phyloP scores from a whole-genome alignment of 2,329 filamentous ascomycete species.

The Cercospora sesami region DNA sequence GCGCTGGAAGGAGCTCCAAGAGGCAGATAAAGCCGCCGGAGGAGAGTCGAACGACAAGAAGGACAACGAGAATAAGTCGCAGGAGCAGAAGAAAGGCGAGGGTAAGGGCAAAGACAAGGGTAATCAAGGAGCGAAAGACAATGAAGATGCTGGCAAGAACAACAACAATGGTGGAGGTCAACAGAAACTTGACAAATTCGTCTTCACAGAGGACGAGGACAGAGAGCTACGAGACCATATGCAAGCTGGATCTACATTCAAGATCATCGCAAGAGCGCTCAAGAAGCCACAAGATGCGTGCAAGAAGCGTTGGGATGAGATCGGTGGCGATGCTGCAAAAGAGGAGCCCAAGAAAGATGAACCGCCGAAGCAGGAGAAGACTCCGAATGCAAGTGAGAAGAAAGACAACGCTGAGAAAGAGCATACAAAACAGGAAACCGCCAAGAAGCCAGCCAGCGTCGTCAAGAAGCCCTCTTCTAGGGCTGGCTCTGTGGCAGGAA shows the following conservation, averaged over 20 bases:
- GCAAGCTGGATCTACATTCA: slow-evolving; percentile 1
- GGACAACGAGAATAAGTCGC: neutral
- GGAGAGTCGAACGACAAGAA: slow-evolving; percentile 9
- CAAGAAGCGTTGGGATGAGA: slow-evolving; percentile 16
- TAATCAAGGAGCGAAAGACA: neutral
- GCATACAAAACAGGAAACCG: slow-evolving; percentile 18
- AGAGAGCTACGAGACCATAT: slow-evolving; percentile 24
- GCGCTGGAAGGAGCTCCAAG: slow-evolving; percentile 20
- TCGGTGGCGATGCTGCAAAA: slow-evolving; percentile 13
- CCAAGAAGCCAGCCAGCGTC: slow-evolving; percentile 13
- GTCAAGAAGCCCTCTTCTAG: slow-evolving; percentile 18
- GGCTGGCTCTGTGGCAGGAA: slow-evolving; percentile 18
- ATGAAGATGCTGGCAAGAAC: slow-evolving; percentile 7
- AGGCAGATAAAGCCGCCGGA: slow-evolving; percentile 12
- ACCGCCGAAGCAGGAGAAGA: slow-evolving; percentile 16
- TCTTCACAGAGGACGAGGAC: slow-evolving; percentile 24
- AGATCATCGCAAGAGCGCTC: slow-evolving; percentile 17
- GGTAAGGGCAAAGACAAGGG: slow-evolving; percentile 8
- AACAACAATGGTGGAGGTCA: neutral
- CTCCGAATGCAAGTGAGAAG: slow-evolving; percentile 24
- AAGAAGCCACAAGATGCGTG: slow-evolving; percentile 13
- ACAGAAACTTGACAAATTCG: slow-evolving; percentile 9
- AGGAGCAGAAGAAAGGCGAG: slow-evolving; percentile 10
- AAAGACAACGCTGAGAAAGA: slow-evolving; percentile 27
- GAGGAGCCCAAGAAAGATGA: slow-evolving; percentile 17